A percentile compares a stretch with the other conserved stretches of the same genome.
Evolutionary conservation across 2,329 filamentous ascomycete species (phyloP).

Genomic region (Arthrobotrys conoides): DNA sequence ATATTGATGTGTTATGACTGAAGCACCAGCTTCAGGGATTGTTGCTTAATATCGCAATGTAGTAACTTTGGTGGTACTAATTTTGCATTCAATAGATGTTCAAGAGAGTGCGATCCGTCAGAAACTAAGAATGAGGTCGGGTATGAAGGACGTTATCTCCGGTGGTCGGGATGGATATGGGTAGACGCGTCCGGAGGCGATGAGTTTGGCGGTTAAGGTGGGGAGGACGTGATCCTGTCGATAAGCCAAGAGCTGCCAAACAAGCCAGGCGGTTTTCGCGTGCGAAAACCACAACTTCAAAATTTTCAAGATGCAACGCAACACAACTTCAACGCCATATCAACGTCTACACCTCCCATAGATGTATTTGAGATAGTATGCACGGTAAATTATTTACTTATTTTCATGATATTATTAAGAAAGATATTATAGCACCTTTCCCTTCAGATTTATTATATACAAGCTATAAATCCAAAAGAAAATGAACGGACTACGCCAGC

Average conservation of each 20-base stretch:
- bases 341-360: background rate
- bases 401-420: no score
- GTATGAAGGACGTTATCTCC: slow-evolving; percentile 17
- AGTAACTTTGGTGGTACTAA: slow-evolving; percentile 2
- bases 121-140: background rate
- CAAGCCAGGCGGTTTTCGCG: slow-evolving; percentile 30
- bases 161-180: slow-evolving; percentile 27
- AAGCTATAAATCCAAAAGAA: slow-evolving; percentile 3
- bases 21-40: slow-evolving; percentile 38
- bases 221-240: slow-evolving; percentile 60
- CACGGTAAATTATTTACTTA: no score
- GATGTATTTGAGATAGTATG: slow-evolving; percentile 3
- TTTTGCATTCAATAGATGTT: slow-evolving; percentile 22
- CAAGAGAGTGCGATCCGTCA: slow-evolving; percentile 33
- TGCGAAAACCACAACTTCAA: slow-evolving; percentile 45
- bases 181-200: slow-evolving; percentile 53
- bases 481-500: slow-evolving; percentile 27
- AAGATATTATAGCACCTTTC: background rate
- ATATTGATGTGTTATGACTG: slow-evolving; percentile 72
- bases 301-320: slow-evolving; percentile 60
- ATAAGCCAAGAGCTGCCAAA: slow-evolving; percentile 57
- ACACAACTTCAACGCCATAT: slow-evolving; percentile 25
- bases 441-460: background rate
- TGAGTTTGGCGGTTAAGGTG: slow-evolving; percentile 50
- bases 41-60: slow-evolving; percentile 23